Conservation (phyloP, 371 early-diverging fungal genomes). For the Lichtheimia ornata region DNA sequence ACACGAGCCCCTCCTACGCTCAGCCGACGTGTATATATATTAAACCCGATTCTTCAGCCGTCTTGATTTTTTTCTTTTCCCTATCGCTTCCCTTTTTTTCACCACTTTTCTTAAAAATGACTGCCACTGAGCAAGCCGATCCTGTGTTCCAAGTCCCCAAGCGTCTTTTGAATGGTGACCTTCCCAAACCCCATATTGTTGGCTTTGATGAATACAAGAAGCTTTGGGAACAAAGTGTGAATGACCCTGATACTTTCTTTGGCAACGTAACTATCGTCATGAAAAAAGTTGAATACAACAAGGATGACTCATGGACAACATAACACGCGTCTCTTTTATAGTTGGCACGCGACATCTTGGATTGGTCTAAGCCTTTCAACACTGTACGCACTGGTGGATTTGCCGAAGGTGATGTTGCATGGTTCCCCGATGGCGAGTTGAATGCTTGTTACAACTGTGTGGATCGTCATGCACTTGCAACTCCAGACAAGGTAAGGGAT, state of each 20-base stretch:
- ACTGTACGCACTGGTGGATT: slow-evolving; percentile 69
- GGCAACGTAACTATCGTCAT: slow-evolving; percentile 60
- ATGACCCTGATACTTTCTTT: slow-evolving; percentile 80
- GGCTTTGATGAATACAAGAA: slow-evolving; percentile 72
- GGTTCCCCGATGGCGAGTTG: slow-evolving; percentile 94
- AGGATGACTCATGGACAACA: not conserved
- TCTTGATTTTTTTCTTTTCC: not conserved
- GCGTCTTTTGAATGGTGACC: slow-evolving; percentile 40
- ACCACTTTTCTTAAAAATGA: slow-evolving; percentile 12
- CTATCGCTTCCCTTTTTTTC: not conserved
- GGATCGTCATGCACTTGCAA: slow-evolving; percentile 86
- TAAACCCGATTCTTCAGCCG: too few relatives aligned
- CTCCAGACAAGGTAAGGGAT: slow-evolving; percentile 59
- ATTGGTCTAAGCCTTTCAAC: slow-evolving; percentile 79
- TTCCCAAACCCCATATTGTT: slow-evolving; percentile 63
- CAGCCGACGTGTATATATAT: too few relatives aligned
- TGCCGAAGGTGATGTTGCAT: slow-evolving; percentile 79
- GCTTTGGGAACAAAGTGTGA: slow-evolving; percentile 71
- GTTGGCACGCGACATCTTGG: slow-evolving; percentile 72
- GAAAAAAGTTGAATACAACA: too few relatives aligned
- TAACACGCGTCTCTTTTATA: slow-evolving; percentile 16
- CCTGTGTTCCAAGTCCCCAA: slow-evolving; percentile 49
- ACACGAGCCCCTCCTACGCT: too few relatives aligned
- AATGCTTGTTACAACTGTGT: slow-evolving; percentile 98
- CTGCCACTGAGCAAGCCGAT: slow-evolving; percentile 14